Percentiles rank a stretch among this genome's conserved stretches.
These are phyloP conservation scores for Xylaria digitata DNA, from an alignment of 2,329 filamentous ascomycete species.

Conservation along the genomic window DNA sequence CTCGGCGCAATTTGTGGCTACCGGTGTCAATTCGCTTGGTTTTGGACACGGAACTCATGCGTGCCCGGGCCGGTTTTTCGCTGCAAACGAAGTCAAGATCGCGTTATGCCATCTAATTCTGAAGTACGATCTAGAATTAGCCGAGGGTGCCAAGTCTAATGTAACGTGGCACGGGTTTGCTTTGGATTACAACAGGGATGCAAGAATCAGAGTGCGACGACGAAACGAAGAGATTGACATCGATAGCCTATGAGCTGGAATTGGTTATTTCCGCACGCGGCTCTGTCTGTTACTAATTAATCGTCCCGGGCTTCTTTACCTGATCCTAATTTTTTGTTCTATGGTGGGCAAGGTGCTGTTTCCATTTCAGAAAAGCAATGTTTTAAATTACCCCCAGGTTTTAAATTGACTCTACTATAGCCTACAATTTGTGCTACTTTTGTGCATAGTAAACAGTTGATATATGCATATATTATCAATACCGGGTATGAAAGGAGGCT, in stretches of 20 bases:
- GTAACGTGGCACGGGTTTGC: conserved; percentile 8
- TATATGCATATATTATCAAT: no score
- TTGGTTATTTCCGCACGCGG: neutral
- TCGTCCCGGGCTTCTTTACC: no score
- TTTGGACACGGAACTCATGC: conserved; percentile 29
- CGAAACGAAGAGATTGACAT: conserved; percentile 31
- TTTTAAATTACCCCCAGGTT: no score
- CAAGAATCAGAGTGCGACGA: conserved; percentile 19
- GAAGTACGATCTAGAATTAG: conserved; percentile 26
- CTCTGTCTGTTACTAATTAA: no score
- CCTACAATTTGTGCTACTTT: no score
- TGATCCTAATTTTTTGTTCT: no score
- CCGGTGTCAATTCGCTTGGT: conserved; percentile 1
- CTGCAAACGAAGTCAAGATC: conserved; percentile 31
- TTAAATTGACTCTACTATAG: no score
- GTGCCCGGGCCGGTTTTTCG: conserved; percentile 33
- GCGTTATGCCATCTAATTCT: conserved; percentile 24
- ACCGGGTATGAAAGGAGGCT: no score
- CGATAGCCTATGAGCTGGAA: conserved; percentile 11
- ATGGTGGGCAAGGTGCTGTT: no score
- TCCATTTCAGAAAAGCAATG: no score
- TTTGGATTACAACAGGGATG: conserved; percentile 12
- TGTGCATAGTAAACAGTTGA: no score
- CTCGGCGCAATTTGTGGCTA: conserved; percentile 23
- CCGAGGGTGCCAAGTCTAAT: neutral